These are phyloP conservation scores for Phytomonas serpens DNA, from an alignment of 208 protist species.

Conservation along the genomic window DNA sequence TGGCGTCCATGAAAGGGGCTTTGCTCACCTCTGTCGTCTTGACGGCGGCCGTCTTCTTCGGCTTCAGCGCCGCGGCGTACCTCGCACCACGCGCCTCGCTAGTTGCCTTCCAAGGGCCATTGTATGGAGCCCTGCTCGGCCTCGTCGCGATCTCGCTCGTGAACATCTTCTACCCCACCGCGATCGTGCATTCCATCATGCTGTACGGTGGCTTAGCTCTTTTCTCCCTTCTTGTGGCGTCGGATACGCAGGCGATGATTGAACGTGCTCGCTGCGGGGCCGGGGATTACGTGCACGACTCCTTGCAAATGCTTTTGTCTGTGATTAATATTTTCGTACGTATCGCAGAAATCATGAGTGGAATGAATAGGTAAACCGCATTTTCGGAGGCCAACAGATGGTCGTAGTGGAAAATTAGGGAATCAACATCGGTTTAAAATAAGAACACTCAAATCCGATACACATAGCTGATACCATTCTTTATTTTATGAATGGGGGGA, in stretches of 20 bases:
- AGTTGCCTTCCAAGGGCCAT: slow-evolving; percentile 75
- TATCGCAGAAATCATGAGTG: slow-evolving; percentile 79
- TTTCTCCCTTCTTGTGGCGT: slow-evolving; percentile 75
- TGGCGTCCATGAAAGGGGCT: slow-evolving; percentile 70
- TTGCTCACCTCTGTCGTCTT: slow-evolving; percentile 71
- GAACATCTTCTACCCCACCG: slow-evolving; percentile 82
- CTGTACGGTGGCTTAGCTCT: slow-evolving; percentile 83
- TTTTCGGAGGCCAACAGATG: slow-evolving; percentile 1
- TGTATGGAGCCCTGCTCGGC: slow-evolving; percentile 80
- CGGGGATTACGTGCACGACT: slow-evolving; percentile 78
- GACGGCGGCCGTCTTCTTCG: slow-evolving; percentile 75
- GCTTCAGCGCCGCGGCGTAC: slow-evolving; percentile 81
- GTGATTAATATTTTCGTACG: slow-evolving; percentile 86
- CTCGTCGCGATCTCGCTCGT: slow-evolving; percentile 76
- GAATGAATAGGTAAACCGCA: slow-evolving; percentile 24
- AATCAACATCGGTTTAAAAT: neutral
- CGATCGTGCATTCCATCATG: slow-evolving; percentile 76
- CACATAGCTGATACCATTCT: neutral
- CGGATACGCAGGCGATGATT: slow-evolving; percentile 87
- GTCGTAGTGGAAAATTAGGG: slow-evolving; percentile 7
- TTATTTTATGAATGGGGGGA: neutral
- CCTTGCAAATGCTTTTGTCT: slow-evolving; percentile 78
- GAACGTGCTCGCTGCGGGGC: slow-evolving; percentile 77
- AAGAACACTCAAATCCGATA: neutral
- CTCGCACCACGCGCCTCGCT: slow-evolving; percentile 69